phyloP scores from a whole-genome alignment of 306 rosid species.

The Prinsepia uniflora region DNA sequence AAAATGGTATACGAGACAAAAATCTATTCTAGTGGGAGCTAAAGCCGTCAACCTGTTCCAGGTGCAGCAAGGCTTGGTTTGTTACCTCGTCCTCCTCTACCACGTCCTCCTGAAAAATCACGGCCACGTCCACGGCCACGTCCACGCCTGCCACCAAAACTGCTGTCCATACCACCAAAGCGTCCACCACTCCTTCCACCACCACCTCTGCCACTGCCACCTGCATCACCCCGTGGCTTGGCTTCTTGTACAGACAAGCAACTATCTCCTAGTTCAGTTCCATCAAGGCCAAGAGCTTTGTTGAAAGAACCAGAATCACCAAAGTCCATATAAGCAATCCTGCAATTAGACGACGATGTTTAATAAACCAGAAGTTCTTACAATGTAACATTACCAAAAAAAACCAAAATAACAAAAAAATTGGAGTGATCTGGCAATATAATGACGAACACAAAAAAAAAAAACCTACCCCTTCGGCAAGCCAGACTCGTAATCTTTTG shows the following conservation, averaged over 20 bases:
- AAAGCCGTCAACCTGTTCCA: constrained; percentile 28
- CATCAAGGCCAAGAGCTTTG: constrained; percentile 60
- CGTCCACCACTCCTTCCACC: constrained; percentile 14
- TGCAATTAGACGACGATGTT: constrained; percentile 9
- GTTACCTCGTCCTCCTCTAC: constrained; percentile 47
- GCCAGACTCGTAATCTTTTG: constrained; percentile 65
- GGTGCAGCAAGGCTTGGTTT: constrained; percentile 39
- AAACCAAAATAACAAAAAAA: too few species aligned
- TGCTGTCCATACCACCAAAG: constrained; percentile 22
- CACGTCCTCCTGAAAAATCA: constrained; percentile 17
- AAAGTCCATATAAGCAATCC: constrained; percentile 83
- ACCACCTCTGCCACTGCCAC: constrained; percentile 23
- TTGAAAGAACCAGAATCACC: constrained; percentile 24
- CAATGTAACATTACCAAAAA: too few species aligned
- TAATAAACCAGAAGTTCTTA: too few species aligned
- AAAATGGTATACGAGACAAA: neutral
- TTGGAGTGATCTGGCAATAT: neutral
- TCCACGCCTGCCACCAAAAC: constrained; percentile 34
- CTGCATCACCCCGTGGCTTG: constrained; percentile 48
- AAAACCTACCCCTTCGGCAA: constrained; percentile 53
- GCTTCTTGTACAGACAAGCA: constrained; percentile 67
- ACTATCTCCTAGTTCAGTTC: constrained; percentile 41
- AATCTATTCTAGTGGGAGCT: too few species aligned
- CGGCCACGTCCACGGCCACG: constrained; percentile 30
- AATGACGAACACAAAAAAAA: neutral